Conservation (phyloP, 1,284 basidiomycete species). For the Pterulicium gracile region DNA sequence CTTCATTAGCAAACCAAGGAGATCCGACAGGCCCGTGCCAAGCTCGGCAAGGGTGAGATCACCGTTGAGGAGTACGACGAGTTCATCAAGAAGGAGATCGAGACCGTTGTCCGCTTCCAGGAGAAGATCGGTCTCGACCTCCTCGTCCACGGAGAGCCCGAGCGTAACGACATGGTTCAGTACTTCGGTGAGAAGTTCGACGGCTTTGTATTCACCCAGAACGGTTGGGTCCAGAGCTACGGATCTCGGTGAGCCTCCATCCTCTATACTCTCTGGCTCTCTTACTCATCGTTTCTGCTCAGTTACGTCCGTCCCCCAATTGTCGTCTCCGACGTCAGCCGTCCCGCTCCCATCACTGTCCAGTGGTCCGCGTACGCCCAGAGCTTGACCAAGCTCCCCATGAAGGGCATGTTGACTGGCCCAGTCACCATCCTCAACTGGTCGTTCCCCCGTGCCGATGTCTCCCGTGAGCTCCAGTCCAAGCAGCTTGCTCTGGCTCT, state of each 20-base stretch:
- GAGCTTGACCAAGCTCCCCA: conserved; percentile 86
- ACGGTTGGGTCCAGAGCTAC: conserved; percentile 99
- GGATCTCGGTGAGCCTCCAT: conserved; percentile 59
- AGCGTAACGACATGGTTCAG: conserved; percentile 99
- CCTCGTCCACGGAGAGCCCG: conserved; percentile 97
- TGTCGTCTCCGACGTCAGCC: conserved; percentile 96
- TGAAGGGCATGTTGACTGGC: conserved; percentile 99
- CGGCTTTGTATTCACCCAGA: conserved; percentile 97
- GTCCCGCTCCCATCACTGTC: conserved; percentile 91
- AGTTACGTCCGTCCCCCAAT: conserved; percentile 99
- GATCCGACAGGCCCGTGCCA: conserved; percentile 93
- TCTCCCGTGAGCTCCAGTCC: conserved; percentile 93
- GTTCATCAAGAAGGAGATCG: conserved; percentile 98
- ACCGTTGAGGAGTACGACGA: conserved; percentile 86
- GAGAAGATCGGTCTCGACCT: conserved; percentile 95
- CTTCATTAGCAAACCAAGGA: conserved; percentile 87
- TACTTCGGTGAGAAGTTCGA: conserved; percentile 98
- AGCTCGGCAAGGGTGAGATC: conserved; percentile 90
- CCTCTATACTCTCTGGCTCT: conserved; percentile 4
- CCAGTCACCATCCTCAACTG: conserved; percentile 98
- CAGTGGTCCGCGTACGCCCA: conserved; percentile 97
- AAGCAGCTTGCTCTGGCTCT: conserved; percentile 98
- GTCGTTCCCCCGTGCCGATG: conserved; percentile 99
- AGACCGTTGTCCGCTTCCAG: conserved; percentile 92
- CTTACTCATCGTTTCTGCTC: conserved; percentile 21